Base-by-base conservation (phyloP, 2,329 filamentous ascomycete species). In the Paracoccidioides lutzii region DNA sequence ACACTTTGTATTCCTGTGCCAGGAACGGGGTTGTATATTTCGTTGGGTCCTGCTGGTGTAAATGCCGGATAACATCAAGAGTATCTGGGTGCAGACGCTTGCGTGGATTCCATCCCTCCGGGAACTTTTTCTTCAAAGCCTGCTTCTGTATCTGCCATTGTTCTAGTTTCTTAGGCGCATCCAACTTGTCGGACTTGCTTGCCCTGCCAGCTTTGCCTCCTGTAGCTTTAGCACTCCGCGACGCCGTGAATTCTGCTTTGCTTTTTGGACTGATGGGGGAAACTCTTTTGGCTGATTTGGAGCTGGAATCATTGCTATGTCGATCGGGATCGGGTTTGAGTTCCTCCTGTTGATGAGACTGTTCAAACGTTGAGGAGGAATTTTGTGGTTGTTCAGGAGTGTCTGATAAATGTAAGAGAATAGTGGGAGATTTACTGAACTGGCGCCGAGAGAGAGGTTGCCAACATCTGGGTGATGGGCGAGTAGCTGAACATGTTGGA, bases 11-110 rank as follows among this genome's bases (percentile, higher is more conserved):
- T 62, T 89, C 82, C 1, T 82, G 66, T 0, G 91, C 82, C 12
- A 97, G 81, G 38, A 82, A 78, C 14, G 78, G 71, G 0, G 87
- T 94, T 3, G 85, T 87, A 73, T 90, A 96, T 56, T 79, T 77
- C 2, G 85, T 78, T 0, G 91, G 89, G 59, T 89, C 85, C 62
- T 89, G 83, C 32, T 79, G 75, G 69, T 96, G 82, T 38, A 98
- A 76, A 22, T 87, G 84, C 44, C 90, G 83, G 62, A 98, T 95
- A 44, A 90, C 90, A n/a, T 87, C 84, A 37, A 96, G 76, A 0
- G 90, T 89, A 69, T 97, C 91, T 0, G 93, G 93, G 0, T 93
- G 97, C 8, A 98, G 78, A 57, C 84, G 84, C 71, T 95, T 96
- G 51, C 81, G 79, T 35, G 93, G 91, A 33, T 79, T 78, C 90